A percentile compares a stretch with the other conserved stretches of the same genome.
Conservation (phyloP, 257 asterid genomes). For the Paraleonurus japonicus region DNA sequence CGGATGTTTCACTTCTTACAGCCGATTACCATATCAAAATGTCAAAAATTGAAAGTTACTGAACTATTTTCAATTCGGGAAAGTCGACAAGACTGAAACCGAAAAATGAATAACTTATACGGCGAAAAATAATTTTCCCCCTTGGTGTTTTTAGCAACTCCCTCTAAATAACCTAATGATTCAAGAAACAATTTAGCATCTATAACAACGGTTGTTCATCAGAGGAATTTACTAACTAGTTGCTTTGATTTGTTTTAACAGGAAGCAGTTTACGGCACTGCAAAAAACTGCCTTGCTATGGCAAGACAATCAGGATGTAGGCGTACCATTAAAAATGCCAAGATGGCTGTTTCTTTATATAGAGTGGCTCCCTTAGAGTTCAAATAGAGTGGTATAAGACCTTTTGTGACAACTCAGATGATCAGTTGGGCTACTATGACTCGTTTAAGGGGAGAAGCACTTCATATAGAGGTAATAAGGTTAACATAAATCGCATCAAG, state of each 20-base stretch:
- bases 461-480: conserved; percentile 51
- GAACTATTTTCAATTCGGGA: too few relatives aligned
- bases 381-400: conserved; percentile 81
- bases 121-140: too few relatives aligned
- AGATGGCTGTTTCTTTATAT: conserved; percentile 55
- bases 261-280: conserved; percentile 51
- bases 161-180: not conserved
- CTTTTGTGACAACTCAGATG: conserved; percentile 64
- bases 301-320: conserved; percentile 65
- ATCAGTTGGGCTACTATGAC: conserved; percentile 80
- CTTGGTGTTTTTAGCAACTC: not conserved
- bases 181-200: too few relatives aligned
- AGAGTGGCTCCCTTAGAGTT: conserved; percentile 67
- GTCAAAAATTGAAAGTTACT: too few relatives aligned
- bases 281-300: conserved; percentile 52
- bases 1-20: too few relatives aligned
- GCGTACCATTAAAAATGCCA: conserved; percentile 70
- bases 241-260: conserved; percentile 25
- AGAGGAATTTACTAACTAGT: conserved; percentile 13
- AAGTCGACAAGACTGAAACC: too few relatives aligned
- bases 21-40: too few relatives aligned
- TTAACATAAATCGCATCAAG: conserved; percentile 49
- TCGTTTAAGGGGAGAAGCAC: conserved; percentile 66
- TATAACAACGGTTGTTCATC: not conserved
- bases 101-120: too few relatives aligned